Conservation (phyloP, 139 green algal genomes). For the Chlorella sp. region DNA sequence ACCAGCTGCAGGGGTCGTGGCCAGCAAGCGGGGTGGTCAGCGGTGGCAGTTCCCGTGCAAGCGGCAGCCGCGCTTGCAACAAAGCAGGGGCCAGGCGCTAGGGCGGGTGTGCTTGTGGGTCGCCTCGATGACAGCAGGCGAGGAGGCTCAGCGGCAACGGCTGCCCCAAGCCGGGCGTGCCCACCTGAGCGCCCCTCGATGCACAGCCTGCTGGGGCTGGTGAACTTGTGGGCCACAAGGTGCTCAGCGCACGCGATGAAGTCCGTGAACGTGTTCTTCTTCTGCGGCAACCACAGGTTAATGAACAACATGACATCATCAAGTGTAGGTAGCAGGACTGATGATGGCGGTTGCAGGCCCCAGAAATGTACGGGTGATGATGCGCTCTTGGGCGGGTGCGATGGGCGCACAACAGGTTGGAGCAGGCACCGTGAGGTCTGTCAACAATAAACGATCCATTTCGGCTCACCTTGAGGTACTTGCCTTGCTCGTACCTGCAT, state of each 20-base stretch:
- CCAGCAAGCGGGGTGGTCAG: no score
- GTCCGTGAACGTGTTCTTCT: slow-evolving; percentile 56
- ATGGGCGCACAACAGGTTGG: background rate
- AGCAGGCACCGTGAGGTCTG: background rate
- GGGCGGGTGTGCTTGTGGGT: no score
- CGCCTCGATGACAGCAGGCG: background rate
- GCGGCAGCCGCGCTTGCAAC: no score
- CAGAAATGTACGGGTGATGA: background rate
- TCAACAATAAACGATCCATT: background rate
- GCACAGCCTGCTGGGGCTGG: slow-evolving; percentile 51
- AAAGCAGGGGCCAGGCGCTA: no score
- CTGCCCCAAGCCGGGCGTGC: background rate
- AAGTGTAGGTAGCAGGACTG: no score
- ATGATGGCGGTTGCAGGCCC: no score
- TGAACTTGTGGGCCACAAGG: slow-evolving; percentile 66
- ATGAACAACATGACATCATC: no score
- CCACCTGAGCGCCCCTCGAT: slow-evolving; percentile 71
- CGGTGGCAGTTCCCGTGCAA: no score
- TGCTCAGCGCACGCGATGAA: slow-evolving; percentile 78
- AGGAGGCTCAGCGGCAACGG: background rate
- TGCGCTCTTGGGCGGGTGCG: background rate
- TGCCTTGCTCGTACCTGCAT: slow-evolving; percentile 83
- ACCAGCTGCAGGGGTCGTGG: background rate
- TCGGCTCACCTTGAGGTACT: slow-evolving; percentile 76
- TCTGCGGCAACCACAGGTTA: background rate